Evolutionary conservation across 768 basidiomycete species (phyloP), one percentile per base, ranked within the genome.

Genomic region (Fibroporia radiculosa): DNA sequence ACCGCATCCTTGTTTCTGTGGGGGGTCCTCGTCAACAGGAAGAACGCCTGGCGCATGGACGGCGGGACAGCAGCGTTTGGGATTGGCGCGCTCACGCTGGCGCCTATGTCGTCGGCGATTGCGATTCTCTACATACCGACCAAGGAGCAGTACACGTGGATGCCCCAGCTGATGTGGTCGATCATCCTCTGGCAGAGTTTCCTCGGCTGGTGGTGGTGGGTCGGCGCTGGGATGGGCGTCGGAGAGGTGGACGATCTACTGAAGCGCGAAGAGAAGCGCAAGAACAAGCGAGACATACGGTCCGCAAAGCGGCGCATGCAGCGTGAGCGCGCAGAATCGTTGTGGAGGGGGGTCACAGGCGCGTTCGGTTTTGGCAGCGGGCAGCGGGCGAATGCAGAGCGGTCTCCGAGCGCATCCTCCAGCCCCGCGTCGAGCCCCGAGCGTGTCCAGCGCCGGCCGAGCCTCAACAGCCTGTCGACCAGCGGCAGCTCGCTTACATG

Each of bases 151-250:
- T 87, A 88, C 50, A 69, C 79, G n/a, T 98, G 96, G 96, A 73
- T 97, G 46, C 88, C 91, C 0, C 78, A 82, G 19, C 71, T 97
- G 42, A 79, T 91, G 64, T 93, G 91, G 80, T 82, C 86, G 6
- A 80, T 96, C 40, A 79, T 97, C 10, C 75, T 98, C 16, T 99
- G 96, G 96, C 96, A 99, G 71, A 90, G 80, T 63, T 95, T 93
- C 64, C 65, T 96, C 18, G 92, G 89, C 0, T 97, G 91, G 90
- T 97, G 93, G 93, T 97, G 93, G 93, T 97, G 92, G 92, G 91
- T 92, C 12, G 93, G 93, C n/a, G 80, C 85, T 2, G 86, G 91
- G 4, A 89, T 85, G 71, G 87, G 83, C 7, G 73, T 82, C 3
- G 72, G 75, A 23, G 83, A 84, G 51, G 71, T 88, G 39, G 81